Percentiles rank a stretch among this genome's conserved stretches.
Conservation (phyloP, 331 rosid species). For the Malus hybrid region DNA sequence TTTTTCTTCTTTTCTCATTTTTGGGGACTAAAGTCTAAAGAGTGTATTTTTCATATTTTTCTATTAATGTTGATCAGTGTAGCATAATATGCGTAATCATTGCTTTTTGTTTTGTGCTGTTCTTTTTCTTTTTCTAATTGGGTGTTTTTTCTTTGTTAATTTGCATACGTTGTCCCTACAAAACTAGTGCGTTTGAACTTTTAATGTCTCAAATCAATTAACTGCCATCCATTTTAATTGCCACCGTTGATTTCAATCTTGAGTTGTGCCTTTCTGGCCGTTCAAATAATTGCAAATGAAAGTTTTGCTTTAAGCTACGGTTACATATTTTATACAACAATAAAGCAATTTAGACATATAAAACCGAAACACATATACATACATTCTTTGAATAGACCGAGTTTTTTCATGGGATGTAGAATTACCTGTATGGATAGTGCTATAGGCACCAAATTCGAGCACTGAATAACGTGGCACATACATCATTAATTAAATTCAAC, state of each 20-base stretch:
- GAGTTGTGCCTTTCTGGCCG: neutral
- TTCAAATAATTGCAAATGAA: neutral
- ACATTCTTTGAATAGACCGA: too few relatives aligned
- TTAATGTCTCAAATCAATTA: neutral
- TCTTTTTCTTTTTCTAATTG: neutral
- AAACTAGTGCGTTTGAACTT: neutral
- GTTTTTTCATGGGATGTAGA: too few relatives aligned
- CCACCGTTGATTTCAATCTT: neutral
- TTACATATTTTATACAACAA: neutral
- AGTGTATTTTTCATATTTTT: neutral
- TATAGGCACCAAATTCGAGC: too few relatives aligned
- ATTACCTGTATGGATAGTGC: too few relatives aligned
- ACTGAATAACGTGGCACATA: too few relatives aligned
- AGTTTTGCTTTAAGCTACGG: neutral
- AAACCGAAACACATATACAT: too few relatives aligned
- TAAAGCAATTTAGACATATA: too few relatives aligned
- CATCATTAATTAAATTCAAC: too few relatives aligned
- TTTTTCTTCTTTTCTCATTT: neutral
- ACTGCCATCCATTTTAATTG: neutral
- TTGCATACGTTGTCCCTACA: slow-evolving; percentile 3
- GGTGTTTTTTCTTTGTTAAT: neutral
- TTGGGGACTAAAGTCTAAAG: slow-evolving; percentile 3
- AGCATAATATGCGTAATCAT: slow-evolving; percentile 1
- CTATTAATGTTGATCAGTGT: slow-evolving; percentile 1
- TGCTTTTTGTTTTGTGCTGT: slow-evolving; percentile 15